Evolutionary conservation across 768 basidiomycete genomes (phyloP), one percentile per base, ranked within the genome.

Genomic region (Ramaria sp.): DNA sequence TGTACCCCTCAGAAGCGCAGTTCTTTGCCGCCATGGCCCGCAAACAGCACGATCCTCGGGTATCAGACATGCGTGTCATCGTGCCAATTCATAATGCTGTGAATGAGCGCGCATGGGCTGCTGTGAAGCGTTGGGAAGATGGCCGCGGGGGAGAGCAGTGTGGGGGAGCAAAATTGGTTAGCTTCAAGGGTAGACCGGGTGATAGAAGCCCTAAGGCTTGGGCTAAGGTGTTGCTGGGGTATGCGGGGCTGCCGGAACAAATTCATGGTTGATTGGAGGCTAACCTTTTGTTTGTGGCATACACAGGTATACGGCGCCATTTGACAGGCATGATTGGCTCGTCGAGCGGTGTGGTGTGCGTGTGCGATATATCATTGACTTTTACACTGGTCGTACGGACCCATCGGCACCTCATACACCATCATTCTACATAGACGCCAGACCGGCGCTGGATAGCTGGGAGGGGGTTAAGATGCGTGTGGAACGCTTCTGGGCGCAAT

Each of bases 71-170:
- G 94, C 81, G 78, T 63, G 86, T 89, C 27, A 85, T 99, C 63
- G 92, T 99, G 20, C 95, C 94, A 13, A 99, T 99, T 48, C 96
- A 99, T 69, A 99, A 99, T 64, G 95, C 95, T 36, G 96, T 98
- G 52, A 99, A 99, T 66, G 96, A 98, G 70, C 82, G 83, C 52
- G 86, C 88, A 2, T 95, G 91, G 91, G 69, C 72, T 18, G 85
- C 91, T 67, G 74, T 95, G 24, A 64, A 88, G 66, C 77, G 77
- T 58, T 95, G 91, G 91, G 91, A 94, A 66, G 68, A 70, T 10
- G 83, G 84, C 1, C 76, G 82, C 62, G 93, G 93, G 36, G 85
- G 87, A 12, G 86, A 88, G 43, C 72, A 70, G 44, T 97, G 93
- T 64, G 87, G 88, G 41, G 84, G 88, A 8, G 68, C 86, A 42